phyloP scores from a whole-genome alignment of 345 rosid genomes.

The Isatis tinctoria region DNA sequence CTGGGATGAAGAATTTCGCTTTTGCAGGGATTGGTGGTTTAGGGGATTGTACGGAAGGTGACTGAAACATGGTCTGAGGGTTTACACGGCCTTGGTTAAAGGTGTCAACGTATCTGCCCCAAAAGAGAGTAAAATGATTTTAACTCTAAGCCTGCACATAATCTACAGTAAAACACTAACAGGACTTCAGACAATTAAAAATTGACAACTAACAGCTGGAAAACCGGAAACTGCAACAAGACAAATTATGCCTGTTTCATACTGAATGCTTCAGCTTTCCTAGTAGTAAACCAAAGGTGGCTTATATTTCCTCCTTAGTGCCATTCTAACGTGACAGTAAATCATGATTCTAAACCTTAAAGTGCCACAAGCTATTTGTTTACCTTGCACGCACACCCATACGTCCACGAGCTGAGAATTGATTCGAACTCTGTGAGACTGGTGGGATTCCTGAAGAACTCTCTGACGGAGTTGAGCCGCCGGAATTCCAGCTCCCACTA shows the following conservation, averaged over 20 bases:
- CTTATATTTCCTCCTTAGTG: background rate
- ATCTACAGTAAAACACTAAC: background rate
- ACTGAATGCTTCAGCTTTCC: background rate
- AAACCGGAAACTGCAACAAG: background rate
- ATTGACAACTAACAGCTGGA: background rate
- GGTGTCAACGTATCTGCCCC: slow-evolving; percentile 31
- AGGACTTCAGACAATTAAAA: background rate
- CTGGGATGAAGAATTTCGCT: slow-evolving; percentile 81
- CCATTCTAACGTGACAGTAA: background rate
- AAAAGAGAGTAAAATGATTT: background rate
- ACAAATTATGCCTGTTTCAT: background rate
- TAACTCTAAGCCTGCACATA: background rate
- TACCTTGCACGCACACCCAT: slow-evolving; percentile 92
- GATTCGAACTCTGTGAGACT: slow-evolving; percentile 70
- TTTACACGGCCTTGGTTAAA: slow-evolving; percentile 72
- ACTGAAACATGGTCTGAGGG: slow-evolving; percentile 62
- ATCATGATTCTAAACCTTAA: background rate
- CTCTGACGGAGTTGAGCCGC: slow-evolving; percentile 45
- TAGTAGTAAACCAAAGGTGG: background rate
- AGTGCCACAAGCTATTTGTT: slow-evolving; percentile 4
- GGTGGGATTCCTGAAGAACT: slow-evolving; percentile 71
- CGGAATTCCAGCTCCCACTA: slow-evolving; percentile 45
- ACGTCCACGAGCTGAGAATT: slow-evolving; percentile 87
- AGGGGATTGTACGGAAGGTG: slow-evolving; percentile 56
- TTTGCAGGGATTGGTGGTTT: slow-evolving; percentile 67